Evolutionary conservation across 371 early-diverging fungal species (phyloP), one percentile per base, ranked within the genome.

Genomic region (Syncephalastrum sp.): DNA sequence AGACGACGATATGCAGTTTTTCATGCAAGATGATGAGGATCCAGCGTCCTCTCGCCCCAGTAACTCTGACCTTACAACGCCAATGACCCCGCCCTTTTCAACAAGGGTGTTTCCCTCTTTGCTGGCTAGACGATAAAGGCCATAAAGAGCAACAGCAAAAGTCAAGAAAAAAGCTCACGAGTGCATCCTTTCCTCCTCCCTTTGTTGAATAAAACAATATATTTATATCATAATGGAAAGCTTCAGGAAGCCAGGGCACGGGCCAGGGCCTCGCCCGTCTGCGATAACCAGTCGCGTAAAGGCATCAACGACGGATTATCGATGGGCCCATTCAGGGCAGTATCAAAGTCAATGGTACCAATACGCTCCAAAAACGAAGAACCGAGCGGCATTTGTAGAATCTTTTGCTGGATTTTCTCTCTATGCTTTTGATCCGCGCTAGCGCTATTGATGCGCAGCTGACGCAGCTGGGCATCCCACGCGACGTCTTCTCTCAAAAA

Each of bases 1-100:
- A 7, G 69, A 68, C 38, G 76, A 77, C 42, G 81, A 77, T 24
- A 69, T 75, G 5, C 78, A 77, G 52, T 77, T 81, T 55, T 61
- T 58, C 59, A 78, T 81, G 78, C 78, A 77, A 46, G 81, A 81
- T 56, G 66, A 69, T 47, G 65, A 69, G 38, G 62, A 60, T 42
- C 12, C 38, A 33, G 8, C 12, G 38, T 10, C 12, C 10, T 33
- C 10, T 33, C 38, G 38, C 10, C 38, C 38, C 12, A 10, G 12
- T 33, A 33, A 33, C 12, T 33, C 38, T 33, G 38, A 5, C 2
- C 38, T 33, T 33, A 10, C 38, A 10, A 33, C 12, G 6, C 38
- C 38, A 2, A 12, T 33, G 38, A 33, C 38, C 2, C 38, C 38
- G 12, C 38, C 38, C 12, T 33, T 10, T 10, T 33, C 38, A 33